Evolutionary conservation across 805 yeast genomes (phyloP).

Genomic region (Yarrowia osloensis): DNA sequence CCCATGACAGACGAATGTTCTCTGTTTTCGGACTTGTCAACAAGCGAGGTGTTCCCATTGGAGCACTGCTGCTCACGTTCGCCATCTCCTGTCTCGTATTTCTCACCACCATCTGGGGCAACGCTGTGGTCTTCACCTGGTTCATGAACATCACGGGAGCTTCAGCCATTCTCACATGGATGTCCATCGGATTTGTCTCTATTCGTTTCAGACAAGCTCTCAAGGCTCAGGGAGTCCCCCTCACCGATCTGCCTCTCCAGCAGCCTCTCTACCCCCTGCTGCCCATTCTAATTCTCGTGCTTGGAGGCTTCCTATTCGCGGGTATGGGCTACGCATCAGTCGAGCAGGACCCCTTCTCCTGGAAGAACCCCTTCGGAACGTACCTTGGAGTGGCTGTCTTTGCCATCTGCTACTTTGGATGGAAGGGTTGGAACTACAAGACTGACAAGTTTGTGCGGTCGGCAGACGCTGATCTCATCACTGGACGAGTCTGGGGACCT

Average conservation of each 20-base stretch:
- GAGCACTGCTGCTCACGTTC: slow-evolving; percentile 55
- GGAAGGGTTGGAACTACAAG: slow-evolving; percentile 39
- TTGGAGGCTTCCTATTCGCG: slow-evolving; percentile 39
- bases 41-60: slow-evolving; percentile 59
- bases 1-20: slow-evolving; percentile 60
- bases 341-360: slow-evolving; percentile 39
- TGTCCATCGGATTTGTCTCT: slow-evolving; percentile 57
- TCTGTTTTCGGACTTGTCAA: slow-evolving; percentile 52
- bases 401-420: slow-evolving; percentile 47
- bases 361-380: slow-evolving; percentile 50
- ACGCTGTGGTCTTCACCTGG: slow-evolving; percentile 63
- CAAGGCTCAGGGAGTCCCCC: slow-evolving; percentile 29
- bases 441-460: slow-evolving; percentile 36
- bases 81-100: slow-evolving; percentile 61
- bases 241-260: background rate
- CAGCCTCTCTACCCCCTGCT: slow-evolving; percentile 14
- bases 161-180: slow-evolving; percentile 65
- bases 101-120: slow-evolving; percentile 62
- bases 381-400: slow-evolving; percentile 51
- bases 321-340: slow-evolving; percentile 43
- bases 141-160: slow-evolving; percentile 62
- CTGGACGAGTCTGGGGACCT: slow-evolving; percentile 39
- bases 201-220: slow-evolving; percentile 62
- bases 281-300: background rate
- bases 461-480: slow-evolving; percentile 34